These are phyloP conservation scores for Penicillium flavigenum DNA, from an alignment of 495 filamentous ascomycete species.

Conservation along the genomic window DNA sequence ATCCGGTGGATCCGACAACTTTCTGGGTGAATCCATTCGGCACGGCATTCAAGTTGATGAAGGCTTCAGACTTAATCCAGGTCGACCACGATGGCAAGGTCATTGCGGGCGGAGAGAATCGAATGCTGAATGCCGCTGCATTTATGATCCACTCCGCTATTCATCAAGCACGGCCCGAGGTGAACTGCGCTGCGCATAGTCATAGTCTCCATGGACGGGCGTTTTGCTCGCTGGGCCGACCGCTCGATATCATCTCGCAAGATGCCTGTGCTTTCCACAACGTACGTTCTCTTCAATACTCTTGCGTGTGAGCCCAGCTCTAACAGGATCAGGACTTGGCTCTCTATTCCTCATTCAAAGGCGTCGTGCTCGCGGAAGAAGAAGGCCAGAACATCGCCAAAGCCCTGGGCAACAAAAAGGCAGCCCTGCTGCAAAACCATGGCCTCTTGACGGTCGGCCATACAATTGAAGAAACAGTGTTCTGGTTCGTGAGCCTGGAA, in stretches of 20 bases:
- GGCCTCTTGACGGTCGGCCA: slow-evolving; percentile 58
- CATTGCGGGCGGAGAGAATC: slow-evolving; percentile 62
- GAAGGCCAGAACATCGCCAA: slow-evolving; percentile 68
- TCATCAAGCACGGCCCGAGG: slow-evolving; percentile 68
- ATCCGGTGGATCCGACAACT: slow-evolving; percentile 63
- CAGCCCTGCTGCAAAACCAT: slow-evolving; percentile 70
- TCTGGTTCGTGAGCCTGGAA: slow-evolving; percentile 75
- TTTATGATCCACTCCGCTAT: slow-evolving; percentile 69
- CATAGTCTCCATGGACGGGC: slow-evolving; percentile 70
- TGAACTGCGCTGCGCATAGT: slow-evolving; percentile 69
- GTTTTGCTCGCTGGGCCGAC: slow-evolving; percentile 65
- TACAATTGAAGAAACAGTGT: slow-evolving; percentile 60
- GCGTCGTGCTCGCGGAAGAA: slow-evolving; percentile 67
- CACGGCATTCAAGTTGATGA: slow-evolving; percentile 67
- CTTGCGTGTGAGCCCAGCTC: neutral
- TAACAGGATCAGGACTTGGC: slow-evolving; percentile 55
- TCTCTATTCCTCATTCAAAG: slow-evolving; percentile 66
- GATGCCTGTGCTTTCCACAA: slow-evolving; percentile 69
- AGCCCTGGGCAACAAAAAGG: slow-evolving; percentile 66
- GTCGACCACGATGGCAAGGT: slow-evolving; percentile 65
- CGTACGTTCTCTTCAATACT: slow-evolving; percentile 15
- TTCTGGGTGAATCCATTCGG: slow-evolving; percentile 88
- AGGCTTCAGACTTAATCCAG: slow-evolving; percentile 67
- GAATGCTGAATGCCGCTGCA: slow-evolving; percentile 65
- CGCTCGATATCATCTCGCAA: slow-evolving; percentile 71